Conservation (phyloP, 2,329 filamentous ascomycete genomes). For the Orbilia quercus region DNA sequence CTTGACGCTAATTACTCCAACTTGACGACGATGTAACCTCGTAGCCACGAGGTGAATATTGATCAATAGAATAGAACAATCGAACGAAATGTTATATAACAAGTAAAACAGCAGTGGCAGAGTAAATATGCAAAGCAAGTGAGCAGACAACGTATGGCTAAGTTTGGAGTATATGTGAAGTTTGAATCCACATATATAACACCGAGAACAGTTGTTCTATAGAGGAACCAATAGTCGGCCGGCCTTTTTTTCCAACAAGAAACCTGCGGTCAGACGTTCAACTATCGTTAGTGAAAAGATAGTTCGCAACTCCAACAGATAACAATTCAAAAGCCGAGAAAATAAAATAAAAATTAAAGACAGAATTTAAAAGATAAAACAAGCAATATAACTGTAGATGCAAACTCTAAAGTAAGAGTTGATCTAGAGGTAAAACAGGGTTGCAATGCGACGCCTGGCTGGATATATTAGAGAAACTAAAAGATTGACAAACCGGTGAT, state of each 20-base stretch:
- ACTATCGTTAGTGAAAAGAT: slow-evolving; percentile 51
- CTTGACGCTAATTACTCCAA: slow-evolving; percentile 14
- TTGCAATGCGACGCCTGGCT: slow-evolving; percentile 29
- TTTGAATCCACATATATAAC: neutral
- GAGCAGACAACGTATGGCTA: neutral
- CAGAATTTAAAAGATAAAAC: too few relatives aligned
- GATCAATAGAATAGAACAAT: neutral
- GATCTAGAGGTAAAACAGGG: slow-evolving; percentile 5
- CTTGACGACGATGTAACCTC: neutral
- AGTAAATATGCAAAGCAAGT: neutral
- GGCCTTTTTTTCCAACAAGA: neutral
- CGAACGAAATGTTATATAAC: slow-evolving; percentile 17
- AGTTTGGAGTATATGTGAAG: neutral
- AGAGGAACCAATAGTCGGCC: slow-evolving; percentile 1
- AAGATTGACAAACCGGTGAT: slow-evolving; percentile 14
- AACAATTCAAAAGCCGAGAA: slow-evolving; percentile 5
- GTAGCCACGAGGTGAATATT: slow-evolving; percentile 6
- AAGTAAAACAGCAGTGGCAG: neutral
- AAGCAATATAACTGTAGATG: neutral
- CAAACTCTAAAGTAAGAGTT: neutral
- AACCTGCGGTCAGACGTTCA: neutral
- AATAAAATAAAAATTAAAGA: slow-evolving; percentile 10
- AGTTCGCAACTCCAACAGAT: slow-evolving; percentile 14
- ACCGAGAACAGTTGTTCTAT: slow-evolving; percentile 7
- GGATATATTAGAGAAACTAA: slow-evolving; percentile 1